These are phyloP conservation scores for Tarenaya hassleriana DNA, from an alignment of 345 rosid species.

Conservation along the genomic window DNA sequence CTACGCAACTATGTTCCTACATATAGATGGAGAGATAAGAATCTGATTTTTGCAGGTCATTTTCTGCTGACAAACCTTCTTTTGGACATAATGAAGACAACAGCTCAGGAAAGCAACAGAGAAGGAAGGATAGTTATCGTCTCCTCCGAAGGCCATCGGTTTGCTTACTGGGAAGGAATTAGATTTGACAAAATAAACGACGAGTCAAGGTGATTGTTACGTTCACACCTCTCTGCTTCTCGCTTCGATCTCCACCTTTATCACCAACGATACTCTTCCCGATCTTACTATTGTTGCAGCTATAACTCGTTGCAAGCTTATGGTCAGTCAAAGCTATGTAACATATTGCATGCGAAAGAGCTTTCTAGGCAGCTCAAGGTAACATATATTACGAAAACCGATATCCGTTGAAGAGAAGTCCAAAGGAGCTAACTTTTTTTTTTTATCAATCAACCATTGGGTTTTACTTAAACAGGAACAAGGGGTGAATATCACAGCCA, in stretches of 20 bases:
- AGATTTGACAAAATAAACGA: conserved; percentile 58
- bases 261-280: neutral
- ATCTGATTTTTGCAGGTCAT: conserved; percentile 43
- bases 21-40: too few species aligned
- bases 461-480: conserved; percentile 40
- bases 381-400: neutral
- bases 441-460: neutral
- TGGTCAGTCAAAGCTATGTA: conserved; percentile 53
- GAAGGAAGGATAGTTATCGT: conserved; percentile 72
- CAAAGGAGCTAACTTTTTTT: neutral
- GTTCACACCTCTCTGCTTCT: neutral
- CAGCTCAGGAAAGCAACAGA: conserved; percentile 44
- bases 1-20: too few species aligned
- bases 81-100: conserved; percentile 67
- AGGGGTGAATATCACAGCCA: conserved; percentile 46
- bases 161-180: conserved; percentile 51
- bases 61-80: conserved; percentile 62
- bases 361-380: conserved; percentile 45
- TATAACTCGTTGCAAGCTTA: conserved; percentile 46
- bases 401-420: too few species aligned
- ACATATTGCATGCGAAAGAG: conserved; percentile 33
- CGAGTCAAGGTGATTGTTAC: conserved; percentile 41
- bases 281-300: conserved; percentile 27
- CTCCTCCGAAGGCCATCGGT: conserved; percentile 58
- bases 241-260: neutral